A percentile compares a stretch with the other conserved stretches of the same genome.
Conservation (phyloP, 108 stramenopile genomes). For the Discostella pseudostelligera region DNA sequence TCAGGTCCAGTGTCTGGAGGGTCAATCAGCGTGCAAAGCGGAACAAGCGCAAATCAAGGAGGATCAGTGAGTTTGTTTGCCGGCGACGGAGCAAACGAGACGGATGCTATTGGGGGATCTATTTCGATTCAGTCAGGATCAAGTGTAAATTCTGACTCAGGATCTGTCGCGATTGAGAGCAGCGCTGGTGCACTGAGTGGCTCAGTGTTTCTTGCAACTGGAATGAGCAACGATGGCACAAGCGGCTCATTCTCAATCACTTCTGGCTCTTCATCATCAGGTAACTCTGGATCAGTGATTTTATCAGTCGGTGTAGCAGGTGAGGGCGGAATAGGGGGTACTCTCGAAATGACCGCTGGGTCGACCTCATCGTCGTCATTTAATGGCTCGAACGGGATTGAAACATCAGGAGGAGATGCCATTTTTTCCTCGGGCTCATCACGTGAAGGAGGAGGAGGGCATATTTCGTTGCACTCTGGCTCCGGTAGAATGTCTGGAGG, state of each 20-base stretch:
- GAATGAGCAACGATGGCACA: background rate
- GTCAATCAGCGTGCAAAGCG: background rate
- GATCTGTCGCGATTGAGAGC: background rate
- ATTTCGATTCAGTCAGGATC: conserved; percentile 11
- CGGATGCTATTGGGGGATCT: conserved; percentile 2
- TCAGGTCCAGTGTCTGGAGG: conserved; percentile 9
- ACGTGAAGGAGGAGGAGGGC: background rate
- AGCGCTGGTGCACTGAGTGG: background rate
- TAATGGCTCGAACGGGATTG: conserved; percentile 2
- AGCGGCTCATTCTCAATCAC: conserved; percentile 4
- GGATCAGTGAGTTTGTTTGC: background rate
- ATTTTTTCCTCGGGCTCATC: conserved; percentile 5
- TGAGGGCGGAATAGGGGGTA: background rate
- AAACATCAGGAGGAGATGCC: conserved; percentile 7
- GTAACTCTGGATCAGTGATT: conserved; percentile 8
- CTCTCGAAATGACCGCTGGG: conserved; percentile 13
- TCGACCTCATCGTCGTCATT: conserved; percentile 1
- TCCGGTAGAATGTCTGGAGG: background rate
- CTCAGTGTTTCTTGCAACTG: conserved; percentile 11
- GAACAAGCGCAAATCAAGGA: background rate
- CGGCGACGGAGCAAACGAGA: background rate
- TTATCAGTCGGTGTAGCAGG: conserved; percentile 9
- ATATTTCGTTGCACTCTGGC: background rate
- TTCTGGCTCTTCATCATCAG: conserved; percentile 1
- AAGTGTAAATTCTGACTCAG: background rate